Evolutionary conservation across 176 grass and related monocot species (phyloP), one percentile per base, ranked within the genome.

Genomic region (Lolium rigidum): DNA sequence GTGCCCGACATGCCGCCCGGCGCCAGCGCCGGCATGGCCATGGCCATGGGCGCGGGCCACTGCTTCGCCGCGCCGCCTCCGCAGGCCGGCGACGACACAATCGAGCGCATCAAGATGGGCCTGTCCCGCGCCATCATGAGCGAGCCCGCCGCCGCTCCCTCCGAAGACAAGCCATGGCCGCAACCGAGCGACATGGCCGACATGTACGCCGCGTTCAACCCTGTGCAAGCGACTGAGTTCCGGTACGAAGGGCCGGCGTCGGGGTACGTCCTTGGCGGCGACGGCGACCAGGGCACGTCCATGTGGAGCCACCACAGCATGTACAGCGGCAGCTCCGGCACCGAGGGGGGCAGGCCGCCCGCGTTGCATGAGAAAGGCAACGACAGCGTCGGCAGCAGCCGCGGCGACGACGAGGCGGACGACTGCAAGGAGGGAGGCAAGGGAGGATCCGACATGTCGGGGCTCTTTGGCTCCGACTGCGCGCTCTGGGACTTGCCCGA

Each of bases 401-500:
- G 86, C 58, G 38, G 92, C 22, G 51, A 86, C 86, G 88, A 95
- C 56, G 63, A 86, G 85, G 82, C 75, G 22, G 88, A 92, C 28
- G 82, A 86, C 39, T 47, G 66, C 20, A 83, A 90, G 65, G 93
- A 92, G 2, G 86, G 83, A 55, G 89, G 77, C 9, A 85, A 87
- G 25, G 89, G 87, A 14, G 88, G 80, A 41, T 89, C 86, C 16
- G 95, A 95, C 71, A 91, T 89, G 49, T 86, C 83, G 7, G 87
- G 60, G 0, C 78, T 94, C 2, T 94, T 99, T 63, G 90, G 82
- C 39, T 87, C 97, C 2, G 97, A 99, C 10, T 96, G 92, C 24
- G 84, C 94, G 2, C 87, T 96, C n/a, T 99, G 97, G 97, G 94
- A 96, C 80, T 88, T 99, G 82, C 82, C 88, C 22, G 92, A 94